Conservation (phyloP, 371 early-diverging fungal species). For the Rhizopus stolonifer region DNA sequence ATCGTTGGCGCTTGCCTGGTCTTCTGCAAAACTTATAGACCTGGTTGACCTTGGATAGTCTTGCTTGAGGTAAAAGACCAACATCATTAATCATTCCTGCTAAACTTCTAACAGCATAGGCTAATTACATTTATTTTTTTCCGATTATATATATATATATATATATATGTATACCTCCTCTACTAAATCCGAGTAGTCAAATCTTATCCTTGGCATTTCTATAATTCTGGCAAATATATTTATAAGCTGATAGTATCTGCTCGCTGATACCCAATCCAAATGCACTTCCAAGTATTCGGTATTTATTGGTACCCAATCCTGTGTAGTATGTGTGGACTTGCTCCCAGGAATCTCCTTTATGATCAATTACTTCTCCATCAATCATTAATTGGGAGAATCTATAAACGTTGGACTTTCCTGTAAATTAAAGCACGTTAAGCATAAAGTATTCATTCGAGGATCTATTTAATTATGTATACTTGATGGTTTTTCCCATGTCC, state of each 20-base stretch:
- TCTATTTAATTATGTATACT: too few species aligned
- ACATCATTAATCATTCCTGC: slow-evolving; percentile 43
- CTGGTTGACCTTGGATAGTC: slow-evolving; percentile 7
- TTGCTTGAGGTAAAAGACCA: slow-evolving; percentile 28
- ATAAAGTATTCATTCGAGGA: too few species aligned
- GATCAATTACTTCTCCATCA: not conserved
- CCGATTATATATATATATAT: not conserved
- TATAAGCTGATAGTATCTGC: slow-evolving; percentile 34
- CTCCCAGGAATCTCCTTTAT: slow-evolving; percentile 17
- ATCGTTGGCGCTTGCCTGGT: slow-evolving; percentile 5
- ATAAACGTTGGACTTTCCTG: slow-evolving; percentile 36
- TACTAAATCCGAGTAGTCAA: slow-evolving; percentile 38
- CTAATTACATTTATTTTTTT: slow-evolving; percentile 11
- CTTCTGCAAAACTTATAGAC: slow-evolving; percentile 33
- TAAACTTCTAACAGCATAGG: slow-evolving; percentile 39
- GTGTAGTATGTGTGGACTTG: slow-evolving; percentile 26
- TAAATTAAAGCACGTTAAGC: not conserved
- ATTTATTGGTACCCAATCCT: slow-evolving; percentile 26
- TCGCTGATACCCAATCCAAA: slow-evolving; percentile 39
- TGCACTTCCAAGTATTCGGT: slow-evolving; percentile 26
- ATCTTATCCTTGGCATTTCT: slow-evolving; percentile 30
- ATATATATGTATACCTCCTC: slow-evolving; percentile 29
- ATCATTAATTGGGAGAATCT: slow-evolving; percentile 13
- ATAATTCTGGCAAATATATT: slow-evolving; percentile 26
- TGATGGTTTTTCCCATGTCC: slow-evolving; percentile 42